Evolutionary conservation across 78 protist species (phyloP).

Genomic region (Isochrysis galbana): DNA sequence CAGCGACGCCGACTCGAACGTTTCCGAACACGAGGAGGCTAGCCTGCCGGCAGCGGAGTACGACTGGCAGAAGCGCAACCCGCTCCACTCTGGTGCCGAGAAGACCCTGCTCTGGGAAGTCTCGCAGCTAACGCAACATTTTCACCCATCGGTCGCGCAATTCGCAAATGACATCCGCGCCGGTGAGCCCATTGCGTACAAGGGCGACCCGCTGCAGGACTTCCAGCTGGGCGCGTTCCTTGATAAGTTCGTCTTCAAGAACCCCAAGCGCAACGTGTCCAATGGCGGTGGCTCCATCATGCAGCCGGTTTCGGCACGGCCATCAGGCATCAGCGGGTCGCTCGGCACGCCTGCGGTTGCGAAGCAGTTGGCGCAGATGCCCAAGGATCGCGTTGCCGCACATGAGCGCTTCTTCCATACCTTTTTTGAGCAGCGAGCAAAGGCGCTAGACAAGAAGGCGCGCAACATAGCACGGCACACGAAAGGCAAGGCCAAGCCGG

Average conservation of each 20-base stretch:
- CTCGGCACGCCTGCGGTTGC: neutral
- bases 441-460: no score
- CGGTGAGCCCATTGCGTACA: neutral
- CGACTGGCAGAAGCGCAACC: slow-evolving; percentile 16
- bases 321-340: neutral
- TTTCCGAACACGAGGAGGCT: no score
- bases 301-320: neutral
- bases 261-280: slow-evolving; percentile 15
- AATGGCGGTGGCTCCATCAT: neutral
- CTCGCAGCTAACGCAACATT: neutral
- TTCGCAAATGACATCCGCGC: neutral
- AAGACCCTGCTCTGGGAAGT: slow-evolving; percentile 3
- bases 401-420: no score
- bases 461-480: no score
- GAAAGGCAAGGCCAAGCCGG: no score
- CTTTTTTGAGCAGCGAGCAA: no score
- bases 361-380: neutral
- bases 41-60: no score
- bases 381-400: no score
- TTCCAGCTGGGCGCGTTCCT: slow-evolving; percentile 21
- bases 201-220: slow-evolving; percentile 34
- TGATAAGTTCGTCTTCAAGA: slow-evolving; percentile 36
- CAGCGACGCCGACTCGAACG: no score
- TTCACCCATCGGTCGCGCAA: slow-evolving; percentile 20
- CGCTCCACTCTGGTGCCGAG: neutral